Base-by-base conservation (phyloP, 345 rosid genomes). In the Hypericum perforatum region DNA sequence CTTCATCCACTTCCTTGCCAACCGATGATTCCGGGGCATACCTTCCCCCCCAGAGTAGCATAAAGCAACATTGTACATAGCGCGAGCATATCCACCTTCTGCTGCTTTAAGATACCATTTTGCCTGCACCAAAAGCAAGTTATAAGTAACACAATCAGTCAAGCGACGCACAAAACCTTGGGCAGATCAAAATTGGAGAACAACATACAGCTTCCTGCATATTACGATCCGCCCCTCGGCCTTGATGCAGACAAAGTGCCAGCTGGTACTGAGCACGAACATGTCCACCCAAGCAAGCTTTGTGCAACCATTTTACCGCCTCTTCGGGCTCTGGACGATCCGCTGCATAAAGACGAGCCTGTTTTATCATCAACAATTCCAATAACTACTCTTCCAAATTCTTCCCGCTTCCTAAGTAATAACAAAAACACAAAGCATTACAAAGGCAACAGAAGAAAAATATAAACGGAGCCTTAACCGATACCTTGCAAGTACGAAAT, bases 1-100 rank as follows among this genome's bases (percentile, higher is more conserved):
- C 70, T 80, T 85, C 98, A 92, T 88, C 98, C 97, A 92, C 71
- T 76, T 88, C 53, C 75, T 78, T 38, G 87, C 86, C 57, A 65
- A 72, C 37, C 66, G 71, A 37, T 52, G 81, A 70, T 60, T 82
- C 56, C 60, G 81, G 0, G 77, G 54, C 50, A 92, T 69, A 29
- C 98, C 97, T 77, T 92, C 87, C 7, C 98, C 97, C 57, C 63
- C 63, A 0, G 78, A 77, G 45, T 83, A 84, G 67, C 98, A 85
- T 11, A 84, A 78, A 1, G 94, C 79, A 38, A 71, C 58, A 59
- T 82, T 85, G 74, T 92, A 89, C 98, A 89, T 92, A 2, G 98
- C 98, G 45, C 94, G 78, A 39, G 64, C 78, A 59, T 85, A 85
- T 0, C 97, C 98, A 29, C 94, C 94, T 56, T 73, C 78, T 15